Conservation (phyloP, 2,329 filamentous ascomycete genomes). For the Elsinoe arachidis region DNA sequence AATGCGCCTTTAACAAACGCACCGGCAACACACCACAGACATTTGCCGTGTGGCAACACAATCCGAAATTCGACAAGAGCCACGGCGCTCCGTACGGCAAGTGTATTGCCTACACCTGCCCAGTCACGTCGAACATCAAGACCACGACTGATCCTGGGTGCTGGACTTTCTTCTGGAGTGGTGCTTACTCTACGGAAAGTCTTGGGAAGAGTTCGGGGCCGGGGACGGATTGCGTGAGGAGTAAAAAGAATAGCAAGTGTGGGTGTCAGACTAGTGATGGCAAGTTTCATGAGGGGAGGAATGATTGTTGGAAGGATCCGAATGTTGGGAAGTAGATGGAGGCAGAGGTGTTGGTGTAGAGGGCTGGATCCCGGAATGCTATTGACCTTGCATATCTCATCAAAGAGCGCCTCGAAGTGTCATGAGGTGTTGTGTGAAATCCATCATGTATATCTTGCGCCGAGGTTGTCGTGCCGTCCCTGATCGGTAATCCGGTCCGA, state of each 20-base stretch:
- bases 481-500: too few species aligned
- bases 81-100: slow-evolving; percentile 42
- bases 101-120: slow-evolving; percentile 37
- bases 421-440: too few species aligned
- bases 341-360: background rate
- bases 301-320: background rate
- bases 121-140: slow-evolving; percentile 25
- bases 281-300: background rate
- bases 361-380: too few species aligned
- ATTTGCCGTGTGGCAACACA: slow-evolving; percentile 35
- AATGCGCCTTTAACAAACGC: slow-evolving; percentile 36
- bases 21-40: slow-evolving; percentile 27
- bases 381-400: too few species aligned
- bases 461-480: too few species aligned
- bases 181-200: too few species aligned
- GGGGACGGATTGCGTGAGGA: background rate
- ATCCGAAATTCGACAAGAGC: slow-evolving; percentile 38
- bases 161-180: slow-evolving; percentile 35
- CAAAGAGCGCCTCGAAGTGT: too few species aligned
- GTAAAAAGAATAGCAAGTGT: background rate
- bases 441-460: too few species aligned
- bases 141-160: slow-evolving; percentile 27
- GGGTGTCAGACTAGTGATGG: slow-evolving; percentile 3
- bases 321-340: background rate
- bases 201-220: too few species aligned